Evolutionary conservation across 2,329 filamentous ascomycete genomes (phyloP), one percentile per base, ranked within the genome.

Genomic region (Davidsoniella australis): DNA sequence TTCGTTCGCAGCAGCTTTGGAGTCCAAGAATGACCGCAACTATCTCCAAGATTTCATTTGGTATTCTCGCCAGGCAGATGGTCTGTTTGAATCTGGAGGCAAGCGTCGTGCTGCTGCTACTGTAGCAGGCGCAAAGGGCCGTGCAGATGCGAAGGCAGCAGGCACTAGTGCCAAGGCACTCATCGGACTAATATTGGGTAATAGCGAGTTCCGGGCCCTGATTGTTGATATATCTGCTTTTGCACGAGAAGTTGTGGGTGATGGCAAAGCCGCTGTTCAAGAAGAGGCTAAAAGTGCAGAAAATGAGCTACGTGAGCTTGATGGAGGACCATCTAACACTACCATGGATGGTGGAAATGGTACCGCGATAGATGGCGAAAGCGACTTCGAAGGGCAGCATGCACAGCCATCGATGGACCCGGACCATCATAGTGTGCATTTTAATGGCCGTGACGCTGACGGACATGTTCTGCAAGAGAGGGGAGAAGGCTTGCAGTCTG

Each of bases 21-120:
- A 77, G 49, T 72, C 87, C 63, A 96, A 95, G 68, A 95, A 95
- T 62, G 68, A 70, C 54, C 64, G 76, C 14, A 86, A 96, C 63
- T 82, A 94, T 61, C 76, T 96, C 16, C 89, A 96, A 62, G 85
- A 95, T 58, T 84, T 95, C 55, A 70, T 94, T 38, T 95, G 87
- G 87, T 87, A 81, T 57, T 63, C 94, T 43, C 68, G 78, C 54
- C 82, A 84, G 60, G 80, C 85, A n/a, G 74, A 75, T 33, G 9
- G 29, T 9, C 4, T 33, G 29, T 33, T 33, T 12, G 67, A 91
- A 5, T 74, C 74, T 1, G 64, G 89, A 3, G 79, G 88, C 57
- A 68, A 78, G 1, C 29, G 29, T 9, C 69, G 75, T 16, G 73
- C 84, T 53, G 66, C 88, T 41, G 70, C 73, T 2, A 65, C 73